Evolutionary conservation across 2,329 filamentous ascomycete species (phyloP).

Genomic region (Mycosphaerelloides madeirae): DNA sequence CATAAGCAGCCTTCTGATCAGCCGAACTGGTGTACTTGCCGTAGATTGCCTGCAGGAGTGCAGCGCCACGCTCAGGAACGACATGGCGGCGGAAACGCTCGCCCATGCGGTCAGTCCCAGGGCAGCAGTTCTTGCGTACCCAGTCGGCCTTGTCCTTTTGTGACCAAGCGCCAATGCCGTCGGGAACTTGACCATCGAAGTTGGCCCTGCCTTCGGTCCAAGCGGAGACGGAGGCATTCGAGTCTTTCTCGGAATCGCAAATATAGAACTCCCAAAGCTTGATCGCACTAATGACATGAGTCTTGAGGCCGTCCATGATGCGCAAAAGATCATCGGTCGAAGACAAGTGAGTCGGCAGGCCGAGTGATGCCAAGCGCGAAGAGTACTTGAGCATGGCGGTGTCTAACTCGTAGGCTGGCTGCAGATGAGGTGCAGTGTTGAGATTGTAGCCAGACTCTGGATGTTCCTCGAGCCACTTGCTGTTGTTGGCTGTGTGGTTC

Average conservation of each 20-base stretch:
- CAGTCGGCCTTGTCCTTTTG: constrained; percentile 59
- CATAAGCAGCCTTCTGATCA: constrained; percentile 50
- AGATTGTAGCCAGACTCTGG: constrained; percentile 95
- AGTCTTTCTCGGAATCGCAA: constrained; percentile 69
- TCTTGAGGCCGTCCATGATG: constrained; percentile 81
- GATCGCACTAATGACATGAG: constrained; percentile 69
- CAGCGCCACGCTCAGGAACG: constrained; percentile 65
- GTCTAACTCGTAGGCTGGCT: constrained; percentile 69
- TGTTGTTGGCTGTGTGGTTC: constrained; percentile 97
- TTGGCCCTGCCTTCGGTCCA: constrained; percentile 63
- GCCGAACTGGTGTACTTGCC: constrained; percentile 60
- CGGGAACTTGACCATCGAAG: constrained; percentile 50
- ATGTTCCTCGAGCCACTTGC: constrained; percentile 87
- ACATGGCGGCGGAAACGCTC: constrained; percentile 71
- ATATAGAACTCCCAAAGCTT: constrained; percentile 93
- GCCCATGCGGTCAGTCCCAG: constrained; percentile 68
- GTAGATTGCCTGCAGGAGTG: constrained; percentile 61
- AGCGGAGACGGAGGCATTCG: constrained; percentile 61
- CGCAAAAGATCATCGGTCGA: constrained; percentile 66
- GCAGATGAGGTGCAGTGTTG: constrained; percentile 72
- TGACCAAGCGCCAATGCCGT: constrained; percentile 52
- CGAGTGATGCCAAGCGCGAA: constrained; percentile 58
- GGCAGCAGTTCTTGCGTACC: constrained; percentile 64
- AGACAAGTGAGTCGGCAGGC: constrained; percentile 70
- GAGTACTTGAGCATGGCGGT: constrained; percentile 64